Evolutionary conservation across 331 rosid genomes (phyloP).

Genomic region (Acacia concinna): DNA sequence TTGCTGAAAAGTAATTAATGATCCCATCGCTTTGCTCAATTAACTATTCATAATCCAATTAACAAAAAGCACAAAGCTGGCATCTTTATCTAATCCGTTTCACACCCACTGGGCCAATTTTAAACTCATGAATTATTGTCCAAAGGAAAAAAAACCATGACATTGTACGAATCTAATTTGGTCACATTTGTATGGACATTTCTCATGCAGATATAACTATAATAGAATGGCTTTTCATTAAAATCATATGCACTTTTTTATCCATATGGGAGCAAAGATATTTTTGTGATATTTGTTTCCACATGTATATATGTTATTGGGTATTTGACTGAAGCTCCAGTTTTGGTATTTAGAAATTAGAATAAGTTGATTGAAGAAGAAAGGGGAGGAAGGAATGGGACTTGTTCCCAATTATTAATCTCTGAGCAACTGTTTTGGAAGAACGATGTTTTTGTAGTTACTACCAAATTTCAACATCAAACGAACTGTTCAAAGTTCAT

Average conservation of each 20-base stretch:
- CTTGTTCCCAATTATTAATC: background rate
- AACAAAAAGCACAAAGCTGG: background rate
- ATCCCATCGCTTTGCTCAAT: background rate
- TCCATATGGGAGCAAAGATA: background rate
- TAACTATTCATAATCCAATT: background rate
- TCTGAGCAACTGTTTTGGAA: background rate
- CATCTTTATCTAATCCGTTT: background rate
- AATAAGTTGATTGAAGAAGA: background rate
- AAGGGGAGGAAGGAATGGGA: constrained; percentile 18
- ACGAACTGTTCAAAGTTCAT: background rate
- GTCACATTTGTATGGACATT: background rate
- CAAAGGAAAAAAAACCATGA: background rate
- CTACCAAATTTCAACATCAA: background rate
- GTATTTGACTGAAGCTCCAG: background rate
- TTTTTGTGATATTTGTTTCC: background rate
- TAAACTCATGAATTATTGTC: background rate
- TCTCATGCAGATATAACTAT: background rate
- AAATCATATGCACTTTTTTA: background rate
- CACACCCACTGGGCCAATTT: background rate
- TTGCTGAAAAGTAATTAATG: constrained; percentile 9
- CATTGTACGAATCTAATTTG: background rate
- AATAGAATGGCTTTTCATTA: background rate
- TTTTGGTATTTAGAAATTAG: background rate
- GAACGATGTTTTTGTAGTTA: constrained; percentile 18
- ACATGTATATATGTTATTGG: background rate